These are phyloP conservation scores for Neonectria sp. DNA, from an alignment of 2,329 filamentous ascomycete genomes.

Conservation along the genomic window DNA sequence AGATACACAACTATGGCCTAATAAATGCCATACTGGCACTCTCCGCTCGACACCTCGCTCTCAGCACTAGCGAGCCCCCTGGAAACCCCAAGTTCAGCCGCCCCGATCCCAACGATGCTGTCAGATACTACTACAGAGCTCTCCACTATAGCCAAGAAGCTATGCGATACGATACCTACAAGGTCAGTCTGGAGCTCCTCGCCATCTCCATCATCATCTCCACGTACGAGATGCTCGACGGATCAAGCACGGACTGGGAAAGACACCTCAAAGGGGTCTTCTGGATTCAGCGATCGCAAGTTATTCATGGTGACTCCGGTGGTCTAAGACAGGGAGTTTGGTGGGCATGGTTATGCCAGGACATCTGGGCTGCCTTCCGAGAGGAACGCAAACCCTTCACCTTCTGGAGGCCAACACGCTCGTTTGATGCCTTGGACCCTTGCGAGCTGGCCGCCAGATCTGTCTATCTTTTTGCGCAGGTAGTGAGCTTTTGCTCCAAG, in stretches of 20 bases:
- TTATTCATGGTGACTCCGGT: conserved; percentile 71
- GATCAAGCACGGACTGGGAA: conserved; percentile 67
- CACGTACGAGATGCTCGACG: conserved; percentile 76
- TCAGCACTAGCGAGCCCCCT: background rate
- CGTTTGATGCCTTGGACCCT: conserved; percentile 61
- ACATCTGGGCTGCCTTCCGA: conserved; percentile 75
- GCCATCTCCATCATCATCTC: conserved; percentile 72
- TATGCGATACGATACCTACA: conserved; percentile 70
- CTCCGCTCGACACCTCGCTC: conserved; percentile 49
- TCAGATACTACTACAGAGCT: conserved; percentile 73
- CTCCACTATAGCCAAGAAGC: conserved; percentile 73
- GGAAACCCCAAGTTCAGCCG: background rate
- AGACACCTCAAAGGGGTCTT: conserved; percentile 75
- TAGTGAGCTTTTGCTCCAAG: conserved; percentile 66
- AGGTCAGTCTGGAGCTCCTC: conserved; percentile 69
- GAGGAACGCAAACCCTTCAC: conserved; percentile 69
- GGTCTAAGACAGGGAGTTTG: conserved; percentile 71
- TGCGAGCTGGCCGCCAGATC: conserved; percentile 68
- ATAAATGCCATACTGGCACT: conserved; percentile 71
- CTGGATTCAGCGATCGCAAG: conserved; percentile 75
- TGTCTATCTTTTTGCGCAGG: conserved; percentile 68
- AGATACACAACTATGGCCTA: conserved; percentile 63
- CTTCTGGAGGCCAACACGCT: conserved; percentile 68
- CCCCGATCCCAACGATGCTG: conserved; percentile 40
- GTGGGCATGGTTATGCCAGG: conserved; percentile 77